Evolutionary conservation across 169 alveolate genomes (phyloP).

Genomic region (Plasmodium yoelii): DNA sequence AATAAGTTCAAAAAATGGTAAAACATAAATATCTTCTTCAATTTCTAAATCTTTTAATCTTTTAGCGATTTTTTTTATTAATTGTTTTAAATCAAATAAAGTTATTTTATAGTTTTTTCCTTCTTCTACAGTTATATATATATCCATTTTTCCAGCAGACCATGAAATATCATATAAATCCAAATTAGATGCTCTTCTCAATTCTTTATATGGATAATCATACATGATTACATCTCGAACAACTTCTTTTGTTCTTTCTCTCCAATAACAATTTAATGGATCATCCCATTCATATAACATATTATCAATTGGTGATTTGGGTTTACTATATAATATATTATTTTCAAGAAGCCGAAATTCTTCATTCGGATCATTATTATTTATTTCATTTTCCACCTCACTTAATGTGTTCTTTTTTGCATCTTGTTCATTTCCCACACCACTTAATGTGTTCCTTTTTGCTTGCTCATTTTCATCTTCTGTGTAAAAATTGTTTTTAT

Average conservation of each 20-base stretch:
- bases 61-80: conserved; percentile 65
- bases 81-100: conserved; percentile 40
- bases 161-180: conserved; percentile 86
- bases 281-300: conserved; percentile 86
- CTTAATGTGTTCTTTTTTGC: background rate
- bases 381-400: conserved; percentile 15
- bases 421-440: background rate
- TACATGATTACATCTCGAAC: conserved; percentile 84
- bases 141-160: conserved; percentile 83
- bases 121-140: conserved; percentile 77
- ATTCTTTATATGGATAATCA: conserved; percentile 82
- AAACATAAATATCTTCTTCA: conserved; percentile 58
- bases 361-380: background rate
- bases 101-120: conserved; percentile 62
- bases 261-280: conserved; percentile 82
- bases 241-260: conserved; percentile 82
- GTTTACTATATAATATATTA: conserved; percentile 80
- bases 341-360: conserved; percentile 78
- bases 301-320: conserved; percentile 78
- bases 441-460: background rate
- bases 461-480: background rate
- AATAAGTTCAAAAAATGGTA: conserved; percentile 62
- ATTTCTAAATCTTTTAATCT: conserved; percentile 70
- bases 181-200: conserved; percentile 82
- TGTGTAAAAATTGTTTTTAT: background rate